A percentile compares a stretch with the other conserved stretches of the same genome.
These are phyloP conservation scores for Eimeria tenella DNA, from an alignment of 169 alveolate genomes.

Conservation along the genomic window DNA sequence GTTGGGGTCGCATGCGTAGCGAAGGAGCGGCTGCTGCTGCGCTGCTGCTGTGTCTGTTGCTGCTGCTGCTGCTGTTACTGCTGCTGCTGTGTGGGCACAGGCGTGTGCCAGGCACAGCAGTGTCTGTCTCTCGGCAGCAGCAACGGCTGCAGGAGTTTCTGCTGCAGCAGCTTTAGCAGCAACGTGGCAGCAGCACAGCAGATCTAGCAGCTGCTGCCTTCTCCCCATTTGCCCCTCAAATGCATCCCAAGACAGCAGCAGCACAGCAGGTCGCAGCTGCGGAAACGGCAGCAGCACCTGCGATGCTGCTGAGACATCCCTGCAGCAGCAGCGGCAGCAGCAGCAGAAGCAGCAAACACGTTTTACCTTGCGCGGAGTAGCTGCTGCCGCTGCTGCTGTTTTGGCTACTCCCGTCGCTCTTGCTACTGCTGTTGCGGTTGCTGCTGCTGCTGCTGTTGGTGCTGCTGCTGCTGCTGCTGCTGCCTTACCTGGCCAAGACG, in stretches of 20 bases:
- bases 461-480: conserved; percentile 52
- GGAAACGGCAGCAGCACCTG: conserved; percentile 77
- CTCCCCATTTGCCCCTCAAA: conserved; percentile 65
- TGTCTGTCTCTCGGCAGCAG: neutral
- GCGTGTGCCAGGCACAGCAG: conserved; percentile 22
- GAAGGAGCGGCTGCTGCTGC: neutral
- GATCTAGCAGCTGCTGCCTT: conserved; percentile 80
- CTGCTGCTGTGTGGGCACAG: neutral
- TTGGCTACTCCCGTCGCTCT: too few species aligned
- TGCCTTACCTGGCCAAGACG: conserved; percentile 15
- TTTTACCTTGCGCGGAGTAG: too few species aligned
- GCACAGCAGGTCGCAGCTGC: conserved; percentile 72
- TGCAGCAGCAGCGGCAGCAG: conserved; percentile 24
- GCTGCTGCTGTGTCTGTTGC: conserved; percentile 6
- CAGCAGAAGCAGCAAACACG: neutral
- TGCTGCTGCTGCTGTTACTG: neutral
- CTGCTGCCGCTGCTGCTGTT: neutral
- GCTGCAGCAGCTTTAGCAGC: conserved; percentile 48
- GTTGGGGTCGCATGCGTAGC: conserved; percentile 7
- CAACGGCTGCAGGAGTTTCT: neutral
- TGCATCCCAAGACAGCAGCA: conserved; percentile 75
- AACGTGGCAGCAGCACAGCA: conserved; percentile 73
- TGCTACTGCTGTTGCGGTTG: neutral
- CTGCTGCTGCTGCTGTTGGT: conserved; percentile 58
- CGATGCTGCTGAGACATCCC: conserved; percentile 64